phyloP scores from a whole-genome alignment of 345 rosid genomes.

The Eutrema japonicum region DNA sequence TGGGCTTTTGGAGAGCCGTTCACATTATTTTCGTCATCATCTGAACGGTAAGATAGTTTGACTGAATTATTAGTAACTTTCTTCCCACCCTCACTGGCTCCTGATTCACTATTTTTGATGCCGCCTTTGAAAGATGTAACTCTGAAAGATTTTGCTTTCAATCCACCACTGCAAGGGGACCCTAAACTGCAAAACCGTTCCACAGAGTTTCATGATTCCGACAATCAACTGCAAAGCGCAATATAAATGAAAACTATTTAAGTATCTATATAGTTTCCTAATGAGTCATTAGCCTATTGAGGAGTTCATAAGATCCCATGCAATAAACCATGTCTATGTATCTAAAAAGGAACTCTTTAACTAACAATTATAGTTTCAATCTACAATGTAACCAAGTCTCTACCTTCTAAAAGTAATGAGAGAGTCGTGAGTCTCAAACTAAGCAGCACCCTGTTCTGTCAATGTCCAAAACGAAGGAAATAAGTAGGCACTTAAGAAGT shows the following conservation, averaged over 20 bases:
- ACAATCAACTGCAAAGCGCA: conserved; percentile 5
- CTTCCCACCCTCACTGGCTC: conserved; percentile 57
- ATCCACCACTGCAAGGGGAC: conserved; percentile 50
- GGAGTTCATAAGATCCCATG: conserved; percentile 16
- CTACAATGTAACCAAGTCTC: background rate
- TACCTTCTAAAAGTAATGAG: conserved; percentile 7
- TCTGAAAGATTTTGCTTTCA: conserved; percentile 58
- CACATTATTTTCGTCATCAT: conserved; percentile 60
- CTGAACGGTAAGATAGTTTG: conserved; percentile 70
- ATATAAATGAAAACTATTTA: background rate
- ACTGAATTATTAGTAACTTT: conserved; percentile 59
- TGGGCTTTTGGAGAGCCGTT: conserved; percentile 65
- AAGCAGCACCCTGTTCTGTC: background rate
- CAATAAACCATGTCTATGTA: conserved; percentile 6
- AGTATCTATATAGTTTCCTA: background rate
- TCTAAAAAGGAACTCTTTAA: conserved; percentile 20
- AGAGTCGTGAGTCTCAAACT: conserved; percentile 1
- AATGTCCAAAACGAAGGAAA: background rate
- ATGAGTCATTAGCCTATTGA: background rate
- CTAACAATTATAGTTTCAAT: conserved; percentile 16
- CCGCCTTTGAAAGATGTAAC: conserved; percentile 81
- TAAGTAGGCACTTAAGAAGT: conserved; percentile 21
- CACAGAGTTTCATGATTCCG: conserved; percentile 36
- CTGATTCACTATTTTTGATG: conserved; percentile 61
- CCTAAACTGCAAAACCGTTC: conserved; percentile 65